Conservation (phyloP, 768 basidiomycete genomes). For the Panus rudis region DNA sequence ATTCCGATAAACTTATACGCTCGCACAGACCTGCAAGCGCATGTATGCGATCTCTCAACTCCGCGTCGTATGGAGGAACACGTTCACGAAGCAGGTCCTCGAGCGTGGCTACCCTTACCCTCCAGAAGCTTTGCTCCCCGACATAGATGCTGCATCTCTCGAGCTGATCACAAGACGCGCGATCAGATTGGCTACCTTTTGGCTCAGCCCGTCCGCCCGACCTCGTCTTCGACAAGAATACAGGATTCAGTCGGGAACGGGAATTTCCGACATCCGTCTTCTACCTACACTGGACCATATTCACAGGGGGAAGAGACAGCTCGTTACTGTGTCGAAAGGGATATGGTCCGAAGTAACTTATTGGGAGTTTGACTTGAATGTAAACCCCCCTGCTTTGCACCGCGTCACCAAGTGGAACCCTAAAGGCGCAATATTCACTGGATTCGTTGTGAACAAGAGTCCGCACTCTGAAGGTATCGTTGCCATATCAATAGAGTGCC, state of each 20-base stretch:
- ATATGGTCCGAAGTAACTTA: slow-evolving; percentile 55
- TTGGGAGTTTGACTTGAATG: slow-evolving; percentile 36
- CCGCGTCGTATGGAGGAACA: slow-evolving; percentile 52
- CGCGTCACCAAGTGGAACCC: slow-evolving; percentile 46
- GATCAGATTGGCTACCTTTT: slow-evolving; percentile 41
- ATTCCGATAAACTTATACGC: neutral
- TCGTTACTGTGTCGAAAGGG: slow-evolving; percentile 49
- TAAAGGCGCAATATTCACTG: slow-evolving; percentile 45
- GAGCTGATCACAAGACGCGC: slow-evolving; percentile 38
- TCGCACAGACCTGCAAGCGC: slow-evolving; percentile 43
- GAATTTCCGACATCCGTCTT: slow-evolving; percentile 48
- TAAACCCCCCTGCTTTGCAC: neutral
- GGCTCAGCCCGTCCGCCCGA: slow-evolving; percentile 26
- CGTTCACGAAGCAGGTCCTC: slow-evolving; percentile 38
- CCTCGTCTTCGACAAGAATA: slow-evolving; percentile 8
- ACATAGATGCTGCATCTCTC: slow-evolving; percentile 36
- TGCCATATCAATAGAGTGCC: slow-evolving; percentile 38
- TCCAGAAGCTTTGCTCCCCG: slow-evolving; percentile 22
- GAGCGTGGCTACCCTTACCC: slow-evolving; percentile 46
- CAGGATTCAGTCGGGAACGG: slow-evolving; percentile 29
- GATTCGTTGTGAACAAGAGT: slow-evolving; percentile 44
- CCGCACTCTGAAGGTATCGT: slow-evolving; percentile 37
- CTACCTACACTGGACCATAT: slow-evolving; percentile 32
- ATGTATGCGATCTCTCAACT: slow-evolving; percentile 37
- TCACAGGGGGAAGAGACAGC: slow-evolving; percentile 22